phyloP scores from a whole-genome alignment of 495 filamentous ascomycete species.

The Penicillium arizonense region DNA sequence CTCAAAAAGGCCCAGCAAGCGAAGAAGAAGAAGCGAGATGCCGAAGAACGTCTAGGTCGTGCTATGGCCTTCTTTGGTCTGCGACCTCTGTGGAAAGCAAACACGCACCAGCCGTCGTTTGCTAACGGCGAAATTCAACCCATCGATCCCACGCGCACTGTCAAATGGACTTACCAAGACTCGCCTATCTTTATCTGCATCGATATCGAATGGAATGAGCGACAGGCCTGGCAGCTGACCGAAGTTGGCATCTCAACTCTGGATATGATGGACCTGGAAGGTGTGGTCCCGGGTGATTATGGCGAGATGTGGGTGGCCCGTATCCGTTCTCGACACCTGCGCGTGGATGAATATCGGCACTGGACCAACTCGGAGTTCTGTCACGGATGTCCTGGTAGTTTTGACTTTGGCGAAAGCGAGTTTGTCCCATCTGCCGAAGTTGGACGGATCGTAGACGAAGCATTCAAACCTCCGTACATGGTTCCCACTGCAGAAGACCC shows the following conservation, averaged over 20 bases:
- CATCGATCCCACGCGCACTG: constrained; percentile 36
- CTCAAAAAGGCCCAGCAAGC: neutral
- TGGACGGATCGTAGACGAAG: constrained; percentile 37
- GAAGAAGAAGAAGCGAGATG: neutral
- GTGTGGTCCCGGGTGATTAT: constrained; percentile 54
- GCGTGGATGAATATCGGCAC: constrained; percentile 65
- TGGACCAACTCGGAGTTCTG: constrained; percentile 64
- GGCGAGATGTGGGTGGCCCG: constrained; percentile 61
- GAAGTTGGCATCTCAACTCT: constrained; percentile 85
- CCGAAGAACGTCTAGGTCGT: neutral
- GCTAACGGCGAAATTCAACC: constrained; percentile 7
- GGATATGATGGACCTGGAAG: constrained; percentile 61
- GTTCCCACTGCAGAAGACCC: neutral
- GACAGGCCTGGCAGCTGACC: constrained; percentile 59
- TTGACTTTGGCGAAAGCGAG: constrained; percentile 69
- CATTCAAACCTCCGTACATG: constrained; percentile 49
- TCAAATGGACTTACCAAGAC: constrained; percentile 46
- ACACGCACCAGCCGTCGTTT: neutral
- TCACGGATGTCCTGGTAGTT: constrained; percentile 66
- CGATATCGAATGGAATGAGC: constrained; percentile 81
- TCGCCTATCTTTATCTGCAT: constrained; percentile 72
- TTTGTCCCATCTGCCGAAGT: constrained; percentile 41
- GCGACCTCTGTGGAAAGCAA: constrained; percentile 1
- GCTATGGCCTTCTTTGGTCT: constrained; percentile 9
- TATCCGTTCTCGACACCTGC: constrained; percentile 72